Evolutionary conservation across 257 asterid genomes (phyloP), one percentile per base, ranked within the genome.

Genomic region (Gentiana straminea): DNA sequence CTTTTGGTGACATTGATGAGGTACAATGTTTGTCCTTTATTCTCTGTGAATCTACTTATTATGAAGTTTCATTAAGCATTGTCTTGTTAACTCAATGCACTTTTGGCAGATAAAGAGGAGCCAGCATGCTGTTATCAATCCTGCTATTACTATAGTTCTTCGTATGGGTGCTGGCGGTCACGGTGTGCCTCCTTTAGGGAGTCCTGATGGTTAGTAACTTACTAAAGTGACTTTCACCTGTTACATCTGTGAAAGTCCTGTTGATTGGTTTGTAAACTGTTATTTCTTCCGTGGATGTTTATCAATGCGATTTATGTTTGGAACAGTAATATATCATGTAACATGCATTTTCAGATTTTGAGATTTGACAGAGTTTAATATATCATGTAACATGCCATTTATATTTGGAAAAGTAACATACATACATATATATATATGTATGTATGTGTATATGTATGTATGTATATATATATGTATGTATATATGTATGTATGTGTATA

Each of bases 121-220:
- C 73, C 96, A 84, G 65, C 98, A 86, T 68, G 96, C 96, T 60
- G 69, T 86, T 56, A 83, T 90, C 54, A 90, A 90, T 75, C 98
- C 98, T 46, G 84, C 94, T 55, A 68, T 90, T 54, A 86, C 96
- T 33, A 73, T 86, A 37, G 73, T 86, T 71, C 98, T 86, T 68
- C 82, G 83, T 63, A 74, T 71, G 64, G 94, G 98, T 70, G 87
- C 86, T 54, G 94, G 94, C 10, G 98, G 94, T 66, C 94, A 80
- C 65, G 96, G 94, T 45, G 91, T 82, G 71, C 93, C 96, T 55
- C 96, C 94, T 54, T 61, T 82, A 48, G 94, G 85, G 71, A 86
- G 78, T 73, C 81, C 85, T 41, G 94, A 90, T 74, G 94, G 98
- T 86, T 73, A 74, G 94, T 75, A 57, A 12, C 57, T 55, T 9